Conservation (phyloP, 306 rosid species). For the Cucurbita maxima region DNA sequence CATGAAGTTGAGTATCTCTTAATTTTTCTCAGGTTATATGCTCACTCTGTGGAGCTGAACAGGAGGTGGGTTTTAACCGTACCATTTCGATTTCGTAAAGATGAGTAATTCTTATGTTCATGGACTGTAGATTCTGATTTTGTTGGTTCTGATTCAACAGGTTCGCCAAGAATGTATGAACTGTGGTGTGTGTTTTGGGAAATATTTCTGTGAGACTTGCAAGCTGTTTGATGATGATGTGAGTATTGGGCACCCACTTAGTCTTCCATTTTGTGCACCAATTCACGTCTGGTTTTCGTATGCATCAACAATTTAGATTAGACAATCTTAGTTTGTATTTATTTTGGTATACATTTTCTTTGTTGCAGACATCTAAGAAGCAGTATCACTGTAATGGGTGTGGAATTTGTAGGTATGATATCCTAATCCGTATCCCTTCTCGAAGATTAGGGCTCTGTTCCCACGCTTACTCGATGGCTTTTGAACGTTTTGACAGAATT, state of each 20-base stretch:
- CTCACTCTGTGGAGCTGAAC: constrained; percentile 70
- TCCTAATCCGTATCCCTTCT: not conserved
- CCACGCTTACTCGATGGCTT: not conserved
- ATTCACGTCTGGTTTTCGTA: not conserved
- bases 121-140: not conserved
- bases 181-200: constrained; percentile 83
- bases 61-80: constrained; percentile 39
- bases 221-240: constrained; percentile 86
- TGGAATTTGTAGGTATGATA: constrained; percentile 73
- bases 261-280: not conserved
- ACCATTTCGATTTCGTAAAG: not conserved
- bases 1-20: not conserved
- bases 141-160: constrained; percentile 26
- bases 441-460: not conserved
- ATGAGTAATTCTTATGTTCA: not conserved
- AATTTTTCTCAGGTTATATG: constrained; percentile 48
- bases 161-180: constrained; percentile 61
- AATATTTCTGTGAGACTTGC: constrained; percentile 66
- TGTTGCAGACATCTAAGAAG: constrained; percentile 50
- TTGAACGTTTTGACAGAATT: constrained; percentile 26
- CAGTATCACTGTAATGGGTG: constrained; percentile 84
- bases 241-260: constrained; percentile 16
- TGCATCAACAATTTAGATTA: not conserved
- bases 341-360: not conserved
- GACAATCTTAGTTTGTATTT: not conserved